Conservation (phyloP, 176 grass and related monocot species). For the Aechmea fasciata region DNA sequence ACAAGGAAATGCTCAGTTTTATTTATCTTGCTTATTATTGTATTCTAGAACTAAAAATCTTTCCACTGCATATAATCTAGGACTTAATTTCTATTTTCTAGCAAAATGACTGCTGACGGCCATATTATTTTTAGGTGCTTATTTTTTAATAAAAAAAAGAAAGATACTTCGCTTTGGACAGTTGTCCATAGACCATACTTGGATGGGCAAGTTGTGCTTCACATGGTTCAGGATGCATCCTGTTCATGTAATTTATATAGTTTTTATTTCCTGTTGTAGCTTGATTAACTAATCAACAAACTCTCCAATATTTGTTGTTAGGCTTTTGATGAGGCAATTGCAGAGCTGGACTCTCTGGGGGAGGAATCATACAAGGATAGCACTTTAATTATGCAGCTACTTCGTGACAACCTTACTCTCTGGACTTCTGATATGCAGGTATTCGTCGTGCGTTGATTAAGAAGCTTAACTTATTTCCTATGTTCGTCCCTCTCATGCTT, state of each 20-base stretch:
- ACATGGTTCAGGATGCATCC: not conserved
- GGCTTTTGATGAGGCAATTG: constrained; percentile 96
- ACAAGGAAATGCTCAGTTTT: too few relatives aligned
- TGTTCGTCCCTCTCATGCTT: not conserved
- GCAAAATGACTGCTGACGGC: too few relatives aligned
- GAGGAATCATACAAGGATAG: constrained; percentile 99
- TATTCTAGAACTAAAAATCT: too few relatives aligned
- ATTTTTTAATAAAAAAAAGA: not conserved
- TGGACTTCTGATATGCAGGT: constrained; percentile 99
- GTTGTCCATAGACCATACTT: not conserved
- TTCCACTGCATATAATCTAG: too few relatives aligned
- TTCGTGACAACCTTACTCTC: constrained; percentile 96
- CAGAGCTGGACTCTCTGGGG: constrained; percentile 81
- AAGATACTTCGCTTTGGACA: not conserved
- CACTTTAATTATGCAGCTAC: constrained; percentile 97
- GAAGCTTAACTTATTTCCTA: not conserved
- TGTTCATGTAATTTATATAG: not conserved
- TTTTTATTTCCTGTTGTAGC: too few relatives aligned
- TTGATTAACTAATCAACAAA: too few relatives aligned
- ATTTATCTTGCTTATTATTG: too few relatives aligned
- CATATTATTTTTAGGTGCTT: too few relatives aligned
- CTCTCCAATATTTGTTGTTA: constrained; percentile 12
- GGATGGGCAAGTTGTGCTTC: not conserved
- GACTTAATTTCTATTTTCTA: too few relatives aligned
- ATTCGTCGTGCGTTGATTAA: constrained; percentile 1